Evolutionary conservation across 768 basidiomycete species (phyloP), one percentile per base, ranked within the genome.

Genomic region (Phaffia australis): DNA sequence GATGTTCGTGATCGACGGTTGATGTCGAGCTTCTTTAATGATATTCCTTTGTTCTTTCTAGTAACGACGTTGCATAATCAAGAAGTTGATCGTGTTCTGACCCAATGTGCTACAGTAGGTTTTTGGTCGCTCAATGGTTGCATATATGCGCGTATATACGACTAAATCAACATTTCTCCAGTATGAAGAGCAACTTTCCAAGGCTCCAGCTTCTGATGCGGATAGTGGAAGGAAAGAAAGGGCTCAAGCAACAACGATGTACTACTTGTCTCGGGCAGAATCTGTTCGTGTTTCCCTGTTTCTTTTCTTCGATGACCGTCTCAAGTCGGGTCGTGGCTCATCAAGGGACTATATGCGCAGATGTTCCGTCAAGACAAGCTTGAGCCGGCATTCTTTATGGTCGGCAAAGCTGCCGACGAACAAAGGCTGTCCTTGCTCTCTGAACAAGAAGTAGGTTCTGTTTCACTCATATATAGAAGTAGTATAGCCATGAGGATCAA

Each of bases 331-430:
- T 5, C 35, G 11, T 42, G 11, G 11, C 35, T 25, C 29, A 35
- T 27, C 32, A 19, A 49, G 7, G 27, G 5, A 5, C 42, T 29
- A 27, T 42, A 32, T 48, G 27, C 42, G 25, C 60, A 63, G 62
- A 42, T 48, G n/a, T 65, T 57, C 29, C 56, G 29, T 1, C 29
- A 30, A 30, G 56, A 25, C 2, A 50, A 49, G 47, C 47, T 67
- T 23, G 66, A 67, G 14, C 60, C 66, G 2, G 66, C 60, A 14
- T 49, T 21, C 9, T 67, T 57, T 55, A 62, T 67, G 66, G 56
- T 67, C 52, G 49, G 25, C n/a, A 47, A 67, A 32, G 66, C 66
- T 8, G 48, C 52, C 32, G 66, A 67, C 49, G 60, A 62, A 25
- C 23, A 27, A 16, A 54, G 66, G 23, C 42, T 67, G 19, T 27